Base-by-base conservation (phyloP, 208 protist genomes). In the Naegleria fowleri region DNA sequence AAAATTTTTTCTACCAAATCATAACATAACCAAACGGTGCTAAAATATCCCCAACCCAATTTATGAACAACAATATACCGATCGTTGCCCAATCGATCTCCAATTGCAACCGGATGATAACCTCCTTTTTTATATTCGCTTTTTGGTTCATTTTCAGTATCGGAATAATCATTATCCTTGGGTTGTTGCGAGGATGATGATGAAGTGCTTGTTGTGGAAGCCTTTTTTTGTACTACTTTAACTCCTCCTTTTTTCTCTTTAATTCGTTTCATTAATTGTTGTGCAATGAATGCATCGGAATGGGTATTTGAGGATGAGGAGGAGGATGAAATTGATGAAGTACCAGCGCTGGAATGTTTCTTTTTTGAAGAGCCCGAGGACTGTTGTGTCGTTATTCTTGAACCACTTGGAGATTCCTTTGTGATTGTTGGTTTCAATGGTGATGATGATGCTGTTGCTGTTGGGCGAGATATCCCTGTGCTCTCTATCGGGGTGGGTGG, bases 21-120 rank as follows among this genome's bases (percentile, higher is more conserved):
- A 92, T 95, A 96, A 87, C 84, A 87, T 19, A 99, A 95, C 99
- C 99, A 99, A 38, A 99, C 99, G 0, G 98, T 99, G 51, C 98
- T 99, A 93, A 99, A 99, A 93, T 99, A 98, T 48, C 99, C 99
- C 98, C 99, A 99, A 90, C 98, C 98, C 0, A 99, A 94, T 93
- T 99, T 99, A 86, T 93, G 92, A 33, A 98, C 94, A 39, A 99
- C 92, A 39, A 94, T 92, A 92, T 99, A 99, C 33, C 98, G 94
- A 76, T 97, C 89, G 38, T 86, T 79, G 92, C 98, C 94, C 93
- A 98, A 98, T 33, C 98, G 92, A 58, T 99, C 98, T 39, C 96
- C 97, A 5, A 98, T 90, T 40, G 95, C 91, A 2, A 99, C 97
- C 55, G 96, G 96, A 92, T 99, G 98, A 92, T 99, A 99, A 43